Base-by-base conservation (phyloP, 441 rosid species). In the Dalechampia spathulata region DNA sequence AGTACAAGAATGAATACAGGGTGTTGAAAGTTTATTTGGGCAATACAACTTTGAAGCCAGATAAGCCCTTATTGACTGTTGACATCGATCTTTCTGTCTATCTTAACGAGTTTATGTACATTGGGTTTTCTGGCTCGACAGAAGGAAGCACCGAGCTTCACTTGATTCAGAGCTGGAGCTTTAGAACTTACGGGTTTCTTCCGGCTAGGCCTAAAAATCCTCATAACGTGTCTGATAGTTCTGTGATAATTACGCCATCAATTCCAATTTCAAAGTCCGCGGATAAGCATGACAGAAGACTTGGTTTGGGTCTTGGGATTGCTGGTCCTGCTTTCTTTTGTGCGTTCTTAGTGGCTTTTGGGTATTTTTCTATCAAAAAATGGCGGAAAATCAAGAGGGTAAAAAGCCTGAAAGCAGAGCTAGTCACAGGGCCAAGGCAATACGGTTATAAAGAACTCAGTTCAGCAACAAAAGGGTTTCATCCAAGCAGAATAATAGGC, bases 71-170 rank as follows among this genome's bases (percentile, higher is more conserved):
- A 4, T 60, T 87, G 23, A 58, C 71, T 7, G 86, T 80, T 8
- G 60, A 72, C 21, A 44, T 85, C 27, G 95, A 89, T 60, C 88
- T 89, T 48, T 82, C 94, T n/a, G 76, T 52, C 34, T 68, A 70
- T 56, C 81, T 86, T 30, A 74, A 72, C 37, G 83, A 76, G 43
- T 61, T 54, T 37, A 78, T 79, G 85, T 85, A 73, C 38, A 85
- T 76, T 28, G 99, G 99, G 4, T 89, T 92, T 65, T 82, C 99
- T 0, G 99, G 84, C 30, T 85, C 99, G 32, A 89, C 92, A 1
- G 97, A 92, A 70, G 95, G 97, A 40, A 89, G 95, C 60, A 89
- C 99, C 4, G 99, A 89, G 78, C 66, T 83, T 65, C 97, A 92
- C 68, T 58, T 76, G 58, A 72, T 92, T 17, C 55, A 73, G 59